These are phyloP conservation scores for Cunninghamia lanceolata DNA, from an alignment of 75 land plant genomes.

Conservation along the genomic window DNA sequence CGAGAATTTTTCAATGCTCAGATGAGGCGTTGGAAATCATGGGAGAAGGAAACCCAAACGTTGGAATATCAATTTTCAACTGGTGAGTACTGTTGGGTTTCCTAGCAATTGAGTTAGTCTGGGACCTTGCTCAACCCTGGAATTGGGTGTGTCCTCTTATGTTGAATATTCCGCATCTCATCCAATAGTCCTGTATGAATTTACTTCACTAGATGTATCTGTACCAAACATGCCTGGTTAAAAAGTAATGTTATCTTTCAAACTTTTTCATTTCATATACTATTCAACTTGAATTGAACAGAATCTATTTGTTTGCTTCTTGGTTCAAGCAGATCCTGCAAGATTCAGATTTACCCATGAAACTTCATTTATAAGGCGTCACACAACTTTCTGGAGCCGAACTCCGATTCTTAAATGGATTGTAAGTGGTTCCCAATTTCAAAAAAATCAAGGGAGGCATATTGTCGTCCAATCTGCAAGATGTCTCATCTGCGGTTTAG, in stretches of 20 bases:
- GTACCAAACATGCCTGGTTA: not conserved
- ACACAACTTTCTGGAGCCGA: slow-evolving; percentile 17
- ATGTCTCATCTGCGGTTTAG: not conserved
- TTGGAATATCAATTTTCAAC: slow-evolving; percentile 30
- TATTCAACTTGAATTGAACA: not conserved
- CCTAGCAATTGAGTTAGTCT: not conserved
- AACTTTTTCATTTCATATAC: not conserved
- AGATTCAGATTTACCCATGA: slow-evolving; percentile 32
- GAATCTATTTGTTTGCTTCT: not conserved
- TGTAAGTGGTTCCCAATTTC: slow-evolving; percentile 18
- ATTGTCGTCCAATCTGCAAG: no score
- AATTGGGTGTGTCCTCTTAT: not conserved
- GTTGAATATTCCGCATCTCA: not conserved
- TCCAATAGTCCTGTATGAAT: not conserved
- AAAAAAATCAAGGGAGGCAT: not conserved
- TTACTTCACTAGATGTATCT: not conserved
- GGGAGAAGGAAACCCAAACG: slow-evolving; percentile 37
- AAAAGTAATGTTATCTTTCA: not conserved
- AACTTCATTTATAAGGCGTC: slow-evolving; percentile 33
- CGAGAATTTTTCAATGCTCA: slow-evolving; percentile 12
- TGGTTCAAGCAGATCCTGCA: slow-evolving; percentile 18
- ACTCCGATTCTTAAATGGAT: slow-evolving; percentile 25
- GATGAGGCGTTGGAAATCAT: slow-evolving; percentile 35
- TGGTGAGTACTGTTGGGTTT: slow-evolving; percentile 15
- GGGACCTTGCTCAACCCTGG: not conserved